These are phyloP conservation scores for Podosphaera aphanis DNA, from an alignment of 2,329 filamentous ascomycete genomes.

Conservation along the genomic window DNA sequence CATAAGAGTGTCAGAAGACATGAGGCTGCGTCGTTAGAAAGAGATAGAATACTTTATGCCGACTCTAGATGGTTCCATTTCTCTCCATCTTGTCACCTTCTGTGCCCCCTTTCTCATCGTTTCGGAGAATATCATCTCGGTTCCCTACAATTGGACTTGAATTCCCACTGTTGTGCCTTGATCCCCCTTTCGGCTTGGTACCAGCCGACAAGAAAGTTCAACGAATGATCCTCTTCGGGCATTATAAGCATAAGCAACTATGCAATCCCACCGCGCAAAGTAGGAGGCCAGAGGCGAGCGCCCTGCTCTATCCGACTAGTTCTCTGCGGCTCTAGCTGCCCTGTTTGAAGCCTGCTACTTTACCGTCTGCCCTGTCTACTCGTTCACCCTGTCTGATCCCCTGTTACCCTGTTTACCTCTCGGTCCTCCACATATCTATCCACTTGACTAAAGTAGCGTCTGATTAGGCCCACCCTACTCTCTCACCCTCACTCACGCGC, in stretches of 20 bases:
- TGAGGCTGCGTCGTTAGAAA: too few species aligned
- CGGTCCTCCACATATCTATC: conserved; percentile 1
- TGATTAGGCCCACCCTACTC: neutral
- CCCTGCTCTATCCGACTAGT: neutral
- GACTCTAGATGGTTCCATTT: neutral
- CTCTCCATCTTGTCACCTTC: neutral
- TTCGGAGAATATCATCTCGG: neutral
- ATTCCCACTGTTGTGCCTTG: neutral
- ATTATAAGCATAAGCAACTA: neutral
- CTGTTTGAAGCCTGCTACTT: neutral
- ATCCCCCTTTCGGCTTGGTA: neutral
- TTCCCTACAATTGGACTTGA: neutral
- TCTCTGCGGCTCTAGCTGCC: neutral
- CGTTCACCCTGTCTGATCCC: conserved; percentile 1
- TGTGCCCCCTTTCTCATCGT: neutral
- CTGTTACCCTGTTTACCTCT: conserved; percentile 1
- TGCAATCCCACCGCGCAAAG: neutral
- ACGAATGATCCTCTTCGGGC: neutral
- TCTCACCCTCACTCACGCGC: neutral
- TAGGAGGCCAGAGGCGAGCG: neutral
- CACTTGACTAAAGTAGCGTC: conserved; percentile 1
- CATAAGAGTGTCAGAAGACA: too few species aligned
- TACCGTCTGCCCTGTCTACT: neutral
- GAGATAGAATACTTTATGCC: neutral
- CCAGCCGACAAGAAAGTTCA: neutral